Evolutionary conservation across 164 flowering plant genomes (phyloP), one percentile per base, ranked within the genome.

Genomic region (Amborella trichopoda): DNA sequence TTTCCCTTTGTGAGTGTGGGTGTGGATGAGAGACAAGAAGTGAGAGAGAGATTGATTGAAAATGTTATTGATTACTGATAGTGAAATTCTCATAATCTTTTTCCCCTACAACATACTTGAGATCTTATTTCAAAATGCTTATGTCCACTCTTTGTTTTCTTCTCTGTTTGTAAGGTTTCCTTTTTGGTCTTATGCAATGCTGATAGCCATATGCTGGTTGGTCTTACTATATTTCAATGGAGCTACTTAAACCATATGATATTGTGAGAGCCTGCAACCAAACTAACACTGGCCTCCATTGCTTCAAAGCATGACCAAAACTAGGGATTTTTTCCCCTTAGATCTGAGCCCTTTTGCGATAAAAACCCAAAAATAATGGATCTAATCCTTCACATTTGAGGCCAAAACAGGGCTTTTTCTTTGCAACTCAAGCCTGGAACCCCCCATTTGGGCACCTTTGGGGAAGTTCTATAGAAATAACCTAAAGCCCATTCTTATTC

Each of bases 221-320:
- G 94, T 90, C 16, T 59, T 90, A 26, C 98, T 95, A 3, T 64
- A 76, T 38, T 90, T 90, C 77, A 79, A 66, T 53, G 98, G 95
- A 1, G 95, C 95, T 40, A 82, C 95, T 3, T 71, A 86, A n/a
- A n/a, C n/a, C n/a, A n/a, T n/a, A n/a, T n/a, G n/a, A n/a, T 61
- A 56, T 77, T 72, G 44, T 77, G 83, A 48, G 80, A 72, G 13
- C 83, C 83, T 4, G 78, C 80, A 23, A 77, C 73, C 24, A 77
- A 47, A 25, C 83, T 78, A 4, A 73, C 78, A 64, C 72, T 59
- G 17, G 68, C 83, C 62, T 77, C 74, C 83, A 77, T 77, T 36
- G 24, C 46, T 50, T 39, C 40, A 25, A 30, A 39, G 41, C 16
- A 8, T 18, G 8, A 19, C 11, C 34, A 8, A 14, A 14, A 8